Base-by-base conservation (phyloP, 495 filamentous ascomycete genomes). In the Parachaetomium inaequale region DNA sequence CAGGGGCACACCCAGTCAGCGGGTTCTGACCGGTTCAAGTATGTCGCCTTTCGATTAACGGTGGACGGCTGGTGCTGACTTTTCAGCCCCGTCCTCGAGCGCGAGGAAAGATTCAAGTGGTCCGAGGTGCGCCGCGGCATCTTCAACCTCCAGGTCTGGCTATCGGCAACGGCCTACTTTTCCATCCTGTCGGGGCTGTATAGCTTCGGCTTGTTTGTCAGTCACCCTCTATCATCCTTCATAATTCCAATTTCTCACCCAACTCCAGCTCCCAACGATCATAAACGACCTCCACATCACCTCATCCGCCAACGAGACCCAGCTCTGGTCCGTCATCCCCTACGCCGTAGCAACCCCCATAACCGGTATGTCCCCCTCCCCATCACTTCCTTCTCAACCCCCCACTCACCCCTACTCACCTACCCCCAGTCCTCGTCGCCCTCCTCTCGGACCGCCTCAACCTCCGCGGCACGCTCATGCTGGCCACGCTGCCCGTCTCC, bases 271-370 rank as follows among this genome's bases (percentile, higher is more conserved):
- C 46, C 86, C 86, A 0, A 87, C 85, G 7, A 89, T 89, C 63
- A 85, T 89, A 72, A 78, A 82, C 53, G 81, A 81, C 15, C 71
- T 90, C 15, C 84, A 86, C 11, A 63, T 72, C 58, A 63, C 86
- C 11, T 88, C 84, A 66, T 80, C 82, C 7, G 72, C 84, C 19
- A 83, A 85, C 36, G 70, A 87, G 64, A 83, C 84, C 4, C 87
- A 90, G 61, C 76, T 89, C 0, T 82, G 88, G 72, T 85, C 85
- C 4, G 84, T 89, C 6, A 87, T 87, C 3, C 86, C 87, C 0
- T 89, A 87, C 64, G 85, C 82, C 7, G 75, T 86, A 2, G 86
- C 85, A 4, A 83, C 83, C 42, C 65, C 83, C 3, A 66, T 83
- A 7, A 91, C 70, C 70, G 76, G 65, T 78, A 76, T 42, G 81